These are phyloP conservation scores for Nicotiana noctiflora DNA, from an alignment of 257 asterid species.

Conservation along the genomic window DNA sequence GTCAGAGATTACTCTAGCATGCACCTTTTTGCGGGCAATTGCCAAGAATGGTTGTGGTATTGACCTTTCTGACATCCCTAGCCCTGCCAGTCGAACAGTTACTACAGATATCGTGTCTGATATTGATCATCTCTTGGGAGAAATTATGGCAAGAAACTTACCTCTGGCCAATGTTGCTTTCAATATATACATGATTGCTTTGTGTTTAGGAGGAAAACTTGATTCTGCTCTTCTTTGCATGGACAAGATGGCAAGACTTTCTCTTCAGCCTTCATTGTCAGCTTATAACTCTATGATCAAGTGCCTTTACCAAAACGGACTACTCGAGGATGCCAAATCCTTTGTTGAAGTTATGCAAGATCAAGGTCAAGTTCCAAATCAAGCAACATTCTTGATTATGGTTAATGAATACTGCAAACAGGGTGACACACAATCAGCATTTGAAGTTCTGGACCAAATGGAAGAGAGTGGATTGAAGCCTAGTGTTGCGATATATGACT, in stretches of 20 bases:
- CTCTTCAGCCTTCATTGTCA: slow-evolving; percentile 34
- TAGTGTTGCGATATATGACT: slow-evolving; percentile 34
- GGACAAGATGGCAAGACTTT: slow-evolving; percentile 36
- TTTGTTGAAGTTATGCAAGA: slow-evolving; percentile 43
- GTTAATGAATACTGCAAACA: slow-evolving; percentile 34
- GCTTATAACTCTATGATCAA: slow-evolving; percentile 53
- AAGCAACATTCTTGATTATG: slow-evolving; percentile 34
- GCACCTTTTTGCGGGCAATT: slow-evolving; percentile 35
- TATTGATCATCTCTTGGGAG: slow-evolving; percentile 39
- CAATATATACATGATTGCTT: slow-evolving; percentile 48
- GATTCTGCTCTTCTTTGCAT: slow-evolving; percentile 34
- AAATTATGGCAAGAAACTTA: slow-evolving; percentile 24
- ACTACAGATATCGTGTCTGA: slow-evolving; percentile 21
- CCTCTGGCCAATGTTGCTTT: slow-evolving; percentile 33
- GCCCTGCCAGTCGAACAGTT: slow-evolving; percentile 15
- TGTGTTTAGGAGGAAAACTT: slow-evolving; percentile 34
- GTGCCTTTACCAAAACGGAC: slow-evolving; percentile 41
- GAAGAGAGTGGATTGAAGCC: slow-evolving; percentile 43
- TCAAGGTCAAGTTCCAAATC: slow-evolving; percentile 37
- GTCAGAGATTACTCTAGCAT: slow-evolving; percentile 37
- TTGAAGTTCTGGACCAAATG: slow-evolving; percentile 37
- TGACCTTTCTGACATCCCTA: slow-evolving; percentile 12
- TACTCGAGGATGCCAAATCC: slow-evolving; percentile 30
- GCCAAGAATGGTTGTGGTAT: slow-evolving; percentile 35
- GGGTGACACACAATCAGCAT: slow-evolving; percentile 36